phyloP scores from a whole-genome alignment of 371 early-diverging fungal genomes.

The Cokeromyces recurvatus region DNA sequence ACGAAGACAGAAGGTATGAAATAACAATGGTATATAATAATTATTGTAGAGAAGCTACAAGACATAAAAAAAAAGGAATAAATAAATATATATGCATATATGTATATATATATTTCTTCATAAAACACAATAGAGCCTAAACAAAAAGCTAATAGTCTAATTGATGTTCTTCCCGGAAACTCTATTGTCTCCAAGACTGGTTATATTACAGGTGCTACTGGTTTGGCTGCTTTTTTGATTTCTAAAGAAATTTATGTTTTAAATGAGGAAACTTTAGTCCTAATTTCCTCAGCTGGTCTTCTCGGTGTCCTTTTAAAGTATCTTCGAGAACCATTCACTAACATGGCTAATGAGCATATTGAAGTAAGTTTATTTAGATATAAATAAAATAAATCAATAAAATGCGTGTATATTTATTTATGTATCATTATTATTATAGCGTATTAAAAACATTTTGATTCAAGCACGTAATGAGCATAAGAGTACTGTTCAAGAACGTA shows the following conservation, averaged over 20 bases:
- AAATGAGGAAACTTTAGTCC: constrained; percentile 90
- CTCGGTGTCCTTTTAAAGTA: constrained; percentile 70
- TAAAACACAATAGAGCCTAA: constrained; percentile 55
- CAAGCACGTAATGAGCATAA: constrained; percentile 92
- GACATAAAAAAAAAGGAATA: background rate
- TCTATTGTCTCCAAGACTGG: constrained; percentile 85
- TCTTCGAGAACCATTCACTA: constrained; percentile 81
- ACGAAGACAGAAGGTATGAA: constrained; percentile 28
- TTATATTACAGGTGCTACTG: constrained; percentile 79
- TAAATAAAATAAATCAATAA: background rate
- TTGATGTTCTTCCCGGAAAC: constrained; percentile 90
- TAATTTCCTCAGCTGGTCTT: constrained; percentile 72
- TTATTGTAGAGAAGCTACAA: background rate
- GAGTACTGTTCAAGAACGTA: constrained; percentile 81
- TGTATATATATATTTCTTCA: too few species aligned
- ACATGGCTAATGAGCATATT: constrained; percentile 83
- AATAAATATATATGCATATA: background rate
- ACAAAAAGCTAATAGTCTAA: constrained; percentile 79
- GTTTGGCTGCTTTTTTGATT: constrained; percentile 83
- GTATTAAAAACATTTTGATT: constrained; percentile 75
- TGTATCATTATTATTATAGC: constrained; percentile 25
- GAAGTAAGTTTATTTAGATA: constrained; percentile 39
- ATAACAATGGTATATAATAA: background rate
- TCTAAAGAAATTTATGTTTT: constrained; percentile 96
- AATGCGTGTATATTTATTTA: background rate